Base-by-base conservation (phyloP, 805 yeast species). In the Wickerhamomyces canadensis region DNA sequence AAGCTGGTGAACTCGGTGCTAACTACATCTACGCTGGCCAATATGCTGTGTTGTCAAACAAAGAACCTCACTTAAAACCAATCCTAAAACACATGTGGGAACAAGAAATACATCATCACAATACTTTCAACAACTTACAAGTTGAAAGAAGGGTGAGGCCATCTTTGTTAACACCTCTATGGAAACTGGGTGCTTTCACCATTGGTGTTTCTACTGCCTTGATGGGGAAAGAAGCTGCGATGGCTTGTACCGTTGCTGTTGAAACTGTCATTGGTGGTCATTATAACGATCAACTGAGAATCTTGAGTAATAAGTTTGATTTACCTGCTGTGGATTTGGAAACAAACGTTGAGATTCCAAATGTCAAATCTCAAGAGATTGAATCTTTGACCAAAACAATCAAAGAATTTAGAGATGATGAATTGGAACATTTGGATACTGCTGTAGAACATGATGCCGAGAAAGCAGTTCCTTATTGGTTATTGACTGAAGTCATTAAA, bases 221-320 rank as follows among this genome's bases (percentile, higher is more conserved):
- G 37, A 61, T 88, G 44, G 82, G 96, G 14, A 86, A 87, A 54
- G 96, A 91, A 57, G 97, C 96, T 3, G 98, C 98, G 3, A 93
- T 93, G 98, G 98, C 98, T 1, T 93, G 98, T 58, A 93, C 98
- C 0, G 98, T 89, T 42, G 98, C 98, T 0, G 98, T 93, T 2
- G 98, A 93, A 61, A 93, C 98, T 0, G 98, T 93, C 6, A 93
- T 93, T 58, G 98, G 98, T 2, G 84, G 85, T 2, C 98, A 93
- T 58, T 93, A 93, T 62, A 93, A 93, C 57, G 80, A 79, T 43
- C 98, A 93, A 59, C 66, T 93, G 47, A 69, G 98, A 36, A 76
- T 79, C 28, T 66, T 93, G 38, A 72, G 75, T 60, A 80, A 78
- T 45, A 83, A 81, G 43, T 85, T 72, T 53, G 71, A 75, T 14